Percentiles rank a stretch among this genome's conserved stretches.
Evolutionary conservation across 2,329 filamentous ascomycete genomes (phyloP).

Genomic region (Pseudogymnoascus pannorum): DNA sequence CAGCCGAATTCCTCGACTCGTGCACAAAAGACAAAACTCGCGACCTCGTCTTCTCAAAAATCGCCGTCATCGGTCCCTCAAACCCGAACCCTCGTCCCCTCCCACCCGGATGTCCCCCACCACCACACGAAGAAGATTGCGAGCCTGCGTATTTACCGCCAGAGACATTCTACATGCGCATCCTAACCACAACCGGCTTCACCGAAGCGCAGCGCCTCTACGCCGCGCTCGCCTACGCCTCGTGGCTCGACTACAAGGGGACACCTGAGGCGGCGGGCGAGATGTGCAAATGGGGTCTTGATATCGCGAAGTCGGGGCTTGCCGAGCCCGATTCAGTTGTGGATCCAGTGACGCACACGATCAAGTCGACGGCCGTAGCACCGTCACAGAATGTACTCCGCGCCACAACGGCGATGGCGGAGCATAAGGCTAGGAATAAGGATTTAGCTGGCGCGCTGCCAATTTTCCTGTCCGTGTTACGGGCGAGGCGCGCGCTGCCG

Average conservation of each 20-base stretch:
- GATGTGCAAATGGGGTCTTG: conserved; percentile 68
- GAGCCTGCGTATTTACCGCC: conserved; percentile 61
- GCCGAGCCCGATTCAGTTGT: conserved; percentile 42
- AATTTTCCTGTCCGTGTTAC: conserved; percentile 76
- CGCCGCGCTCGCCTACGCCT: conserved; percentile 74
- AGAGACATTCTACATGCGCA: conserved; percentile 71
- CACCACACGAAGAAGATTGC: conserved; percentile 70
- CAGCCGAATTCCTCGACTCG: conserved; percentile 74
- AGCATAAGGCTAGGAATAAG: conserved; percentile 64
- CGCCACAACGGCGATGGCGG: conserved; percentile 69
- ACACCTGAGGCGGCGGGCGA: conserved; percentile 57
- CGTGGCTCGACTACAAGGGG: conserved; percentile 75
- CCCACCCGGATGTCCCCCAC: conserved; percentile 52
- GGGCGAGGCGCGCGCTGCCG: conserved; percentile 60
- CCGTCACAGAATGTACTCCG: conserved; percentile 69
- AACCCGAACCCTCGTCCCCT: conserved; percentile 74
- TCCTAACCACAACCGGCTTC: conserved; percentile 75
- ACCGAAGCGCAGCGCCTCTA: conserved; percentile 71
- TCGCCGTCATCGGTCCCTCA: conserved; percentile 71
- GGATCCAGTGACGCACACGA: conserved; percentile 53
- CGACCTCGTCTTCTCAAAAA: conserved; percentile 60
- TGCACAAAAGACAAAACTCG: conserved; percentile 64
- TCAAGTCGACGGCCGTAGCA: conserved; percentile 49
- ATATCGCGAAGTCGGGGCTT: conserved; percentile 58
- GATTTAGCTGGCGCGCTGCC: conserved; percentile 66